Evolutionary conservation across 2,329 filamentous ascomycete genomes (phyloP).

Genomic region (Tricladium varicosporioides): DNA sequence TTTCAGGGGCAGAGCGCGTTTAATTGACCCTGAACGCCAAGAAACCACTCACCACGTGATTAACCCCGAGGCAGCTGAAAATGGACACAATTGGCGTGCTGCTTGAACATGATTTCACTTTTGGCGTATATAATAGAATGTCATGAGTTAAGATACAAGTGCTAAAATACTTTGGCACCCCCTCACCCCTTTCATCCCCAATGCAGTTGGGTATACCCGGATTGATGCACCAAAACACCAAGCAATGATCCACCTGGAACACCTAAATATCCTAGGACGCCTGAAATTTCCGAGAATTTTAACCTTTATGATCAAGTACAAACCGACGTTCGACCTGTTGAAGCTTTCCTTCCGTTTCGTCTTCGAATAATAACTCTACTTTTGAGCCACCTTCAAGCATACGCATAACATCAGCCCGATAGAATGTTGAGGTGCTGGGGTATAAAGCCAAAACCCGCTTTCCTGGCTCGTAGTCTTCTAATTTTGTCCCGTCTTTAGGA

Average conservation of each 20-base stretch:
- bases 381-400: constrained; percentile 50
- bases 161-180: not conserved
- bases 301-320: constrained; percentile 64
- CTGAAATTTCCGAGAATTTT: constrained; percentile 7
- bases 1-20: not conserved
- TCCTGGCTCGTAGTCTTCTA: constrained; percentile 61
- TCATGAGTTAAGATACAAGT: not conserved
- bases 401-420: constrained; percentile 77
- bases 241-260: not conserved
- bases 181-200: not conserved
- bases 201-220: not conserved
- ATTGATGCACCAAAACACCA: not conserved
- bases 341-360: constrained; percentile 67
- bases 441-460: constrained; percentile 77
- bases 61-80: no score
- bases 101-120: no score
- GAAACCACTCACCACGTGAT: not conserved
- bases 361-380: constrained; percentile 73
- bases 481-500: constrained; percentile 55
- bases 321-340: constrained; percentile 73
- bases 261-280: not conserved
- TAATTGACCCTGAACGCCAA: not conserved
- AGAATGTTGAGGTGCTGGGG: constrained; percentile 82
- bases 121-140: no score
- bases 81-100: no score